These are phyloP conservation scores for Actinidia chinensis DNA, from an alignment of 179 eudicot species.

Conservation along the genomic window DNA sequence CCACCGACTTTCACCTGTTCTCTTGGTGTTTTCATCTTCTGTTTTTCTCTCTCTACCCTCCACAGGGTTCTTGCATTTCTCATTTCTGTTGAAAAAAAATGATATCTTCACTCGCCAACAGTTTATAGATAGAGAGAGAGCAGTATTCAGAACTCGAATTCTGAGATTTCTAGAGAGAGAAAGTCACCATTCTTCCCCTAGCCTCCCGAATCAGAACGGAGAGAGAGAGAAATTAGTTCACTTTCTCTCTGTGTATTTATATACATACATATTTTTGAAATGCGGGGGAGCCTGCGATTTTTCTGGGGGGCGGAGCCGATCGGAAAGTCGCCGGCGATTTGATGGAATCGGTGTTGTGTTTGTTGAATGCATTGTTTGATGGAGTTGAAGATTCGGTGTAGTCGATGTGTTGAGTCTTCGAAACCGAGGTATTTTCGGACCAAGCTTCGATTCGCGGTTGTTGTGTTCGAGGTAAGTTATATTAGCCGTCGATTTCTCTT, in stretches of 20 bases:
- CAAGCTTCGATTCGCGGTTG: conserved; percentile 36
- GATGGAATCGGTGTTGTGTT: conserved; percentile 41
- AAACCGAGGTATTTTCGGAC: conserved; percentile 25
- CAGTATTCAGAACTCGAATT: background rate
- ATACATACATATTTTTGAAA: conserved; percentile 2
- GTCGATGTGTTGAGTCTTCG: conserved; percentile 35
- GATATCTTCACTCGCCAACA: background rate
- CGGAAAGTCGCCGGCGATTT: conserved; percentile 41
- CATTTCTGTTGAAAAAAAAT: background rate
- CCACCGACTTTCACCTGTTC: conserved; percentile 28
- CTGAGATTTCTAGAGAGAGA: background rate
- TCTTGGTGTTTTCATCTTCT: background rate
- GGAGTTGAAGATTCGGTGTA: conserved; percentile 67
- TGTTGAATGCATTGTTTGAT: conserved; percentile 39
- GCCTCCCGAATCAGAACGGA: background rate
- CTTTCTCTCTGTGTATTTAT: background rate
- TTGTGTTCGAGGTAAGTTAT: conserved; percentile 45
- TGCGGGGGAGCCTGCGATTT: conserved; percentile 34
- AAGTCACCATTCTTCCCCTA: background rate
- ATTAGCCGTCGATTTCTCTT: conserved; percentile 2
- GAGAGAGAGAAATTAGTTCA: background rate
- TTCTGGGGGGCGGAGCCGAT: conserved; percentile 35
- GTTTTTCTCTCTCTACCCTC: background rate
- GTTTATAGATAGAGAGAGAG: background rate
- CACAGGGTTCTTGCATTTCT: too few relatives aligned